Conservation (phyloP, 768 basidiomycete genomes). For the Tubosaeta sp. region DNA sequence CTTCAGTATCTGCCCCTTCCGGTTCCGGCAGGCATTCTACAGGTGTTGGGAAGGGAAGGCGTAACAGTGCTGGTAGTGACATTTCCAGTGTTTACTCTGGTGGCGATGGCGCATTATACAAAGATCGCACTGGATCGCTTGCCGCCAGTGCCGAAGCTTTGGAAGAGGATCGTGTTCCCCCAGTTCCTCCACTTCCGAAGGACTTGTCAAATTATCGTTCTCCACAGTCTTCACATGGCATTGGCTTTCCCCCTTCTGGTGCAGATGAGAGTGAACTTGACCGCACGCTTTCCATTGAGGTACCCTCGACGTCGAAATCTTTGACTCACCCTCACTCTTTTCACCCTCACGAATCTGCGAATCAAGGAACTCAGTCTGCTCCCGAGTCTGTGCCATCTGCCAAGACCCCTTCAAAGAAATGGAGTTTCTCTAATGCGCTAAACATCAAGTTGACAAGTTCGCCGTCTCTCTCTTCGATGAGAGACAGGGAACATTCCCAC, state of each 20-base stretch:
- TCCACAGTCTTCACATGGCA: slow-evolving; percentile 52
- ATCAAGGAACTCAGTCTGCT: slow-evolving; percentile 35
- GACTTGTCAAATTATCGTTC: slow-evolving; percentile 76
- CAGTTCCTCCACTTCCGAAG: slow-evolving; percentile 90
- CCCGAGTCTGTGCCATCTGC: slow-evolving; percentile 44
- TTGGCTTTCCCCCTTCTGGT: slow-evolving; percentile 45
- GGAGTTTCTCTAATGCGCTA: slow-evolving; percentile 88
- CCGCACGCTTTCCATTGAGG: slow-evolving; percentile 49
- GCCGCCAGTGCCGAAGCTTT: slow-evolving; percentile 53
- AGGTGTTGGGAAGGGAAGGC: slow-evolving; percentile 51
- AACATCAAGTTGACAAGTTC: slow-evolving; percentile 70
- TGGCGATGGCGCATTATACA: slow-evolving; percentile 53
- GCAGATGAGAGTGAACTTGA: slow-evolving; percentile 46
- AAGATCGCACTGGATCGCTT: slow-evolving; percentile 64
- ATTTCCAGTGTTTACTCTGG: slow-evolving; percentile 69
- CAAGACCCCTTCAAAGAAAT: slow-evolving; percentile 92
- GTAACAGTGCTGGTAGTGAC: slow-evolving; percentile 88
- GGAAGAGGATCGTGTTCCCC: slow-evolving; percentile 74
- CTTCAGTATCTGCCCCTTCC: slow-evolving; percentile 60
- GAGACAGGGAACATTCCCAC: slow-evolving; percentile 37
- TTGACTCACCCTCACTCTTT: slow-evolving; percentile 26
- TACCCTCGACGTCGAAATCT: slow-evolving; percentile 34
- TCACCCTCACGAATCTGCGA: slow-evolving; percentile 37
- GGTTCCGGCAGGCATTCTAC: slow-evolving; percentile 70
- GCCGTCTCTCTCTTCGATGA: slow-evolving; percentile 54